phyloP scores from a whole-genome alignment of 225 moss, liverwort and hornwort species.

The Lunularia cruciata region DNA sequence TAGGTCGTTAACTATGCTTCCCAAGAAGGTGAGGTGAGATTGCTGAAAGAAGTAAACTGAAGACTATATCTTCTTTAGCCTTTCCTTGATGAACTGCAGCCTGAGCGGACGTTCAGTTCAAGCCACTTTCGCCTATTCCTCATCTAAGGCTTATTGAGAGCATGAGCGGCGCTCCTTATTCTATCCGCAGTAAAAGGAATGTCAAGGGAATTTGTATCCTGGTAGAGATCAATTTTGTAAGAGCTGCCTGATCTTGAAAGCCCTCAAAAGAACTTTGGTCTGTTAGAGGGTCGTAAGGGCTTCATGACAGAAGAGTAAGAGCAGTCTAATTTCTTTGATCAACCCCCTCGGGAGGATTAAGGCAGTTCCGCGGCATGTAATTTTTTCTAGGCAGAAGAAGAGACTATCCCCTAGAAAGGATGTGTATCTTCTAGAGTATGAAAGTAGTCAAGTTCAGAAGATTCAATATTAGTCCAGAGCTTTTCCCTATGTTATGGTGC shows the following conservation, averaged over 20 bases:
- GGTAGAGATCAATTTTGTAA: background rate
- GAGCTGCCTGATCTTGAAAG: background rate
- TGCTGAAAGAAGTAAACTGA: background rate
- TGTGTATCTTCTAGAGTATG: no score
- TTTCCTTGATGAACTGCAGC: background rate
- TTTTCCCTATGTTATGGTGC: no score
- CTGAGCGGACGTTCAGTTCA: background rate
- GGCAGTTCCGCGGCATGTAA: no score
- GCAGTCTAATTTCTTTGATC: background rate
- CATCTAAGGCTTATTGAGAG: background rate
- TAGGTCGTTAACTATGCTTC: slow-evolving; percentile 28
- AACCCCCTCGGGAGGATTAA: no score
- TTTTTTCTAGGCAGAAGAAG: no score
- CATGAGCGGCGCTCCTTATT: no score
- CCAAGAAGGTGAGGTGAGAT: slow-evolving; percentile 4
- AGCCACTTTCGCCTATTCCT: background rate
- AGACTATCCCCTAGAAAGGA: no score
- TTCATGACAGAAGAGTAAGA: background rate
- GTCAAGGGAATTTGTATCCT: background rate
- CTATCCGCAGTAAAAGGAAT: background rate
- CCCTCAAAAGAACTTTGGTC: background rate
- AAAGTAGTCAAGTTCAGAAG: no score
- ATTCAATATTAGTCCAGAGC: no score
- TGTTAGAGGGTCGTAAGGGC: background rate
- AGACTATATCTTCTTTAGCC: background rate